Conservation (phyloP, 805 yeast species). For the Blastobotrys chiropterorum region DNA sequence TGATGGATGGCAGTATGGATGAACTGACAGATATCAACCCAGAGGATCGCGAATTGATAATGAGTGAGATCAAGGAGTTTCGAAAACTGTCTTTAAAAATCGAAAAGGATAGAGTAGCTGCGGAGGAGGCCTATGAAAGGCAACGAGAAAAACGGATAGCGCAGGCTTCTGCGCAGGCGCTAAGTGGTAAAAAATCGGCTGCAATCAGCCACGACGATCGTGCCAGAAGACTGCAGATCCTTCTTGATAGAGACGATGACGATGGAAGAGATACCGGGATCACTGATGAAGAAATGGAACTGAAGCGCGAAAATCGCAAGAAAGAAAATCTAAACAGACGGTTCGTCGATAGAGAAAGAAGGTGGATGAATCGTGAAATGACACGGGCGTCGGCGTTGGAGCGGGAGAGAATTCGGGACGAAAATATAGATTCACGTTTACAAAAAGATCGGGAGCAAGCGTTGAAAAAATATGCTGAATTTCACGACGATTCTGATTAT, state of each 20-base stretch:
- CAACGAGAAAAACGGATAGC: constrained; percentile 12
- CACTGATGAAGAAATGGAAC: constrained; percentile 4
- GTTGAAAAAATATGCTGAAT: constrained; percentile 13
- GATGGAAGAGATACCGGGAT: constrained; percentile 11
- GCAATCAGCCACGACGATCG: neutral
- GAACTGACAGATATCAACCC: constrained; percentile 4
- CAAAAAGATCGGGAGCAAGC: constrained; percentile 11
- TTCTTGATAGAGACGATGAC: constrained; percentile 8
- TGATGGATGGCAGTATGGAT: neutral
- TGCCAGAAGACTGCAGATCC: neutral
- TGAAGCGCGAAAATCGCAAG: constrained; percentile 6
- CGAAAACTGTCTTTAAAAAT: constrained; percentile 16
- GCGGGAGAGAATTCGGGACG: constrained; percentile 16
- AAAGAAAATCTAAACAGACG: constrained; percentile 9
- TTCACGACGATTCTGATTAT: constrained; percentile 18
- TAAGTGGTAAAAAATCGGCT: constrained; percentile 2
- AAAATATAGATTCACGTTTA: constrained; percentile 6
- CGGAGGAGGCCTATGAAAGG: constrained; percentile 14
- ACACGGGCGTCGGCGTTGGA: constrained; percentile 28
- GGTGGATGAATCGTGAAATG: constrained; percentile 36
- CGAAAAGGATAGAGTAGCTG: constrained; percentile 13
- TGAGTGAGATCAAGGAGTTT: constrained; percentile 19
- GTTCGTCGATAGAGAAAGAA: constrained; percentile 28
- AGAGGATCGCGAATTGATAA: constrained; percentile 13
- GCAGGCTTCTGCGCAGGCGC: constrained; percentile 3